These are phyloP conservation scores for Acanthamoeba castellanii DNA, from an alignment of 208 protist genomes.

Conservation along the genomic window DNA sequence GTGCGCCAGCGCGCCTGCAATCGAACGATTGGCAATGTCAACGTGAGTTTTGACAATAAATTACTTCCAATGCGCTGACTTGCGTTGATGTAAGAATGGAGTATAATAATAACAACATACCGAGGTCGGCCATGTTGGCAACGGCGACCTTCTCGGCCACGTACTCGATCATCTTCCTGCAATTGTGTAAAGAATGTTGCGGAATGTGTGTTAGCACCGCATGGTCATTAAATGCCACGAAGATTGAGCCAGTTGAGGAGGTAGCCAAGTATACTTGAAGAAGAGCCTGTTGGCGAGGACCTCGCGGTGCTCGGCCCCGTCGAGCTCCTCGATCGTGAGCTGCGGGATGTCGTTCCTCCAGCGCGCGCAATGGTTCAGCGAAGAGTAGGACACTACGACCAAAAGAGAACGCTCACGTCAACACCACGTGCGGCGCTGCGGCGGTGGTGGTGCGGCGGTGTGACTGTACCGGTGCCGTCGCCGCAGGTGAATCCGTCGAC, in stretches of 20 bases:
- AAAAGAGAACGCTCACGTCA: not conserved
- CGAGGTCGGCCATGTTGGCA: not conserved
- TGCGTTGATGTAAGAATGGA: no score
- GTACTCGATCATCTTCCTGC: slow-evolving; percentile 64
- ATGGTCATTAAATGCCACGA: no score
- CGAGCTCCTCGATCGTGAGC: slow-evolving; percentile 55
- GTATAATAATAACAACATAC: no score
- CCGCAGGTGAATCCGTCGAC: not conserved
- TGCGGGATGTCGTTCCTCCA: slow-evolving; percentile 62
- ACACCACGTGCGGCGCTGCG: not conserved
- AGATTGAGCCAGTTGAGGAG: no score
- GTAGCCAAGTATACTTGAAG: not conserved
- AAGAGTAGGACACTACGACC: not conserved
- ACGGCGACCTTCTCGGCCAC: slow-evolving; percentile 26
- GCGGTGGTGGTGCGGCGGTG: not conserved
- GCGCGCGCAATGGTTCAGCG: slow-evolving; percentile 28
- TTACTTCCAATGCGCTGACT: no score
- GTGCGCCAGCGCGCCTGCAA: not conserved
- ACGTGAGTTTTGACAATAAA: no score
- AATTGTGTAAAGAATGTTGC: not conserved
- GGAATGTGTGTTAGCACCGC: no score
- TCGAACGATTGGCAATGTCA: no score
- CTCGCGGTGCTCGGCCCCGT: slow-evolving; percentile 51
- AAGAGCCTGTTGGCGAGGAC: slow-evolving; percentile 67
- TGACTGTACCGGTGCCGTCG: slow-evolving; percentile 5